phyloP scores from a whole-genome alignment of 2,329 filamentous ascomycete genomes.

The Hypocreales sp. region DNA sequence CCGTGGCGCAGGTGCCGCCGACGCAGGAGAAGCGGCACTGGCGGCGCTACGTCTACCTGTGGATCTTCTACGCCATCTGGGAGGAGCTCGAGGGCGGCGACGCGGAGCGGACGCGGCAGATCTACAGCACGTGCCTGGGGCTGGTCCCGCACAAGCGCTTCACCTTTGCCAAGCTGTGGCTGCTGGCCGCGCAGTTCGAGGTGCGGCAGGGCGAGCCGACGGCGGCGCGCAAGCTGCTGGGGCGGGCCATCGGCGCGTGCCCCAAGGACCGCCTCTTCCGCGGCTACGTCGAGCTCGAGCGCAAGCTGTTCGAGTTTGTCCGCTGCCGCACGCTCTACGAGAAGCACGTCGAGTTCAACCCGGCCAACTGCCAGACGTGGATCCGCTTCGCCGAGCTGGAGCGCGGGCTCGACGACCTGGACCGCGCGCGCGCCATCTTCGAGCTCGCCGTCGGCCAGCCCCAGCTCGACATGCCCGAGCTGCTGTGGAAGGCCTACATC shows the following conservation, averaged over 20 bases:
- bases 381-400: slow-evolving; percentile 93
- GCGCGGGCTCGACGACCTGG: slow-evolving; percentile 75
- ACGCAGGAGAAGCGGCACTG: slow-evolving; percentile 95
- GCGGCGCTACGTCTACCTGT: slow-evolving; percentile 93
- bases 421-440: slow-evolving; percentile 79
- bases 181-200: slow-evolving; percentile 87
- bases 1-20: slow-evolving; percentile 87
- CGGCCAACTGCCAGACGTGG: slow-evolving; percentile 85
- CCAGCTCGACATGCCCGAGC: slow-evolving; percentile 87
- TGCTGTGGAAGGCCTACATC: slow-evolving; percentile 96
- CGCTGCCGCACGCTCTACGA: slow-evolving; percentile 84
- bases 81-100: slow-evolving; percentile 82
- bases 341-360: slow-evolving; percentile 87
- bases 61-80: slow-evolving; percentile 94
- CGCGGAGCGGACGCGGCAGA: slow-evolving; percentile 62
- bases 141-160: slow-evolving; percentile 92
- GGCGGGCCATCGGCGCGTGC: slow-evolving; percentile 81
- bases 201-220: slow-evolving; percentile 72
- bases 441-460: slow-evolving; percentile 76
- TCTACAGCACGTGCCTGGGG: slow-evolving; percentile 78
- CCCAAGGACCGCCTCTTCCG: slow-evolving; percentile 93
- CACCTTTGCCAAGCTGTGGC: slow-evolving; percentile 94
- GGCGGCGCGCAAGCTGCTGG: slow-evolving; percentile 73
- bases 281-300: slow-evolving; percentile 84
- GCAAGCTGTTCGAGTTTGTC: slow-evolving; percentile 86